A percentile compares a stretch with the other conserved stretches of the same genome.
phyloP scores from a whole-genome alignment of 106 monocot species.

The Alisma plantagoaquatica region DNA sequence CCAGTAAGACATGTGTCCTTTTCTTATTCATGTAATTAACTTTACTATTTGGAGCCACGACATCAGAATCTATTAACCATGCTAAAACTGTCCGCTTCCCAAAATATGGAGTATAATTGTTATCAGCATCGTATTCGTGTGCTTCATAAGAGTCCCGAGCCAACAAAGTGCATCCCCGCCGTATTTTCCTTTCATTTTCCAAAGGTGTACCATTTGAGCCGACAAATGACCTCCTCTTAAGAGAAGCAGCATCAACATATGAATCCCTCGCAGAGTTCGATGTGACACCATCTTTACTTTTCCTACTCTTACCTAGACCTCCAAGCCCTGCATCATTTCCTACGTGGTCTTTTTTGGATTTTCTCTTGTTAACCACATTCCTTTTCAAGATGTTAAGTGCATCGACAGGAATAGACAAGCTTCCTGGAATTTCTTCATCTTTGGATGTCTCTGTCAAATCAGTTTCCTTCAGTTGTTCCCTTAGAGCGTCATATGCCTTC shows the following conservation, averaged over 20 bases:
- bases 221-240: constrained; percentile 2
- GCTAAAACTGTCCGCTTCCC: constrained; percentile 58
- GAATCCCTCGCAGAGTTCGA: not conserved
- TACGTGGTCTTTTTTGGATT: constrained; percentile 11
- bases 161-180: constrained; percentile 41
- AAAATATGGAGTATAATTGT: constrained; percentile 46
- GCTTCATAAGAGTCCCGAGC: constrained; percentile 35
- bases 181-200: constrained; percentile 19
- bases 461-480: constrained; percentile 6
- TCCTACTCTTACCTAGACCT: not conserved
- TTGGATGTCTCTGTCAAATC: not conserved
- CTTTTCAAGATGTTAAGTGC: constrained; percentile 40
- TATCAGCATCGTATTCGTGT: constrained; percentile 11
- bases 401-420: constrained; percentile 28
- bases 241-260: constrained; percentile 6
- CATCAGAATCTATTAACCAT: constrained; percentile 74
- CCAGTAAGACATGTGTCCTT: constrained; percentile 17
- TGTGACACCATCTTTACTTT: not conserved
- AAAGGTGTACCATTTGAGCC: not conserved
- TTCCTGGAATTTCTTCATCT: constrained; percentile 11
- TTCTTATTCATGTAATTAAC: constrained; percentile 56
- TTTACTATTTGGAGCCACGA: constrained; percentile 37
- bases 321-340: constrained; percentile 10
- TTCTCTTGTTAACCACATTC: constrained; percentile 33
- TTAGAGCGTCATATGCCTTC: constrained; percentile 48